Percentiles rank a stretch among this genome's conserved stretches.
Evolutionary conservation across 805 yeast genomes (phyloP).

Genomic region (Cyberlindnera bimundalis): DNA sequence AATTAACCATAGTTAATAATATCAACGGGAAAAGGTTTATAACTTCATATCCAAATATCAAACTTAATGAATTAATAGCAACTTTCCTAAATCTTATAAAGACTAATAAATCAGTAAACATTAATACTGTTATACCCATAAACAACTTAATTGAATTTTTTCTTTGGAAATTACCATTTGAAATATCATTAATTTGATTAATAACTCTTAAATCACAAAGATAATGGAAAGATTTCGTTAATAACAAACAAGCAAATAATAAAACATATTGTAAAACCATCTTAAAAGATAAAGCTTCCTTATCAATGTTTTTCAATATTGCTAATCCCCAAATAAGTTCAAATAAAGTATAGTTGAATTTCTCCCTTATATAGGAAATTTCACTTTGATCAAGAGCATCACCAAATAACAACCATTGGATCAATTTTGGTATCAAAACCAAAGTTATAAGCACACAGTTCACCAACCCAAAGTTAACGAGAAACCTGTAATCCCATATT

Average conservation of each 20-base stretch:
- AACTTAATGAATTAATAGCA: slow-evolving; percentile 3
- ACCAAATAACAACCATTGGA: slow-evolving; percentile 17
- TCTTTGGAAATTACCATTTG: slow-evolving; percentile 3
- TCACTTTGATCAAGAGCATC: slow-evolving; percentile 6
- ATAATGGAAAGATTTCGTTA: slow-evolving; percentile 23
- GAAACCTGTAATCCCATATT: slow-evolving; percentile 6
- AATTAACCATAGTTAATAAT: slow-evolving; percentile 13
- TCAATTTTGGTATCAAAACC: slow-evolving; percentile 7
- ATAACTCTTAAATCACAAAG: slow-evolving; percentile 17
- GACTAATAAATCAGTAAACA: slow-evolving; percentile 8
- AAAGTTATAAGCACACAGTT: slow-evolving; percentile 9
- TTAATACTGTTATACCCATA: slow-evolving; percentile 9
- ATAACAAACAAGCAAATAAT: slow-evolving; percentile 14
- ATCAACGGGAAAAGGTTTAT: slow-evolving; percentile 19
- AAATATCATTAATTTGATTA: slow-evolving; percentile 4
- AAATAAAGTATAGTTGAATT: slow-evolving; percentile 17
- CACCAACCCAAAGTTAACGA: slow-evolving; percentile 14
- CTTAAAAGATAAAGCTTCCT: neutral
- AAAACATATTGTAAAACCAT: slow-evolving; percentile 11
- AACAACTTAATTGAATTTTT: slow-evolving; percentile 2
- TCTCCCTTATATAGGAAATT: slow-evolving; percentile 12
- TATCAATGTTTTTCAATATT: slow-evolving; percentile 13
- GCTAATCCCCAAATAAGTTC: slow-evolving; percentile 20
- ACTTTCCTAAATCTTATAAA: slow-evolving; percentile 9
- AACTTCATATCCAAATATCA: slow-evolving; percentile 22